Conservation (phyloP, 2,329 filamentous ascomycete species). For the Massarina eburnea region DNA sequence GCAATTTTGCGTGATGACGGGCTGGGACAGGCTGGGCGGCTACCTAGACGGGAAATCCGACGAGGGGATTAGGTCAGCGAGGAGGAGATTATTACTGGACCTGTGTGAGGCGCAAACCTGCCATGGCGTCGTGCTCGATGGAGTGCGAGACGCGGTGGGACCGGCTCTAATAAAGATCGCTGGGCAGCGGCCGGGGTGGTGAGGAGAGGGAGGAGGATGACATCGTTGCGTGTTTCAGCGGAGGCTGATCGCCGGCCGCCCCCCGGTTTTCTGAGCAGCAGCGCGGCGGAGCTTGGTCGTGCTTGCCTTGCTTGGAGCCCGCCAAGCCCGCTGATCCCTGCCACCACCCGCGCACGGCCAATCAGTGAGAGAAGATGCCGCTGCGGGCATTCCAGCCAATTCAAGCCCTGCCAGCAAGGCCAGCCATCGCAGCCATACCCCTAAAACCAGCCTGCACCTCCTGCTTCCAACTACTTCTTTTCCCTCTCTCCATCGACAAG, state of each 20-base stretch:
- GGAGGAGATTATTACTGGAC: too few species aligned
- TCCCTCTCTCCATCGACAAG: slow-evolving; percentile 2
- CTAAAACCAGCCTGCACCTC: slow-evolving; percentile 8
- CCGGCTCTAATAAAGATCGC: too few species aligned
- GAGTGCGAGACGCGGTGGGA: background rate
- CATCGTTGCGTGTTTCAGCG: background rate
- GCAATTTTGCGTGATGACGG: too few species aligned
- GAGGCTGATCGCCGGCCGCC: background rate
- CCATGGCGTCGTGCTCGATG: too few species aligned
- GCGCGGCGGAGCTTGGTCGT: background rate
- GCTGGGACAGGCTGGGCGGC: too few species aligned
- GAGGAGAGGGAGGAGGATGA: background rate
- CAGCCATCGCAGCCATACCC: too few species aligned
- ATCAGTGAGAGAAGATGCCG: too few species aligned
- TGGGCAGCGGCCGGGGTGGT: background rate
- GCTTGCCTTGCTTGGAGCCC: background rate
- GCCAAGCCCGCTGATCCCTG: slow-evolving; percentile 2
- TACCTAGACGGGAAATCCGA: too few species aligned
- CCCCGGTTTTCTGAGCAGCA: background rate
- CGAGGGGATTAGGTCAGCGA: too few species aligned
- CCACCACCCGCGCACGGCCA: background rate
- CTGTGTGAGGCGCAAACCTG: too few species aligned
- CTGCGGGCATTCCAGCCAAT: too few species aligned
- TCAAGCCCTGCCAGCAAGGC: too few species aligned
- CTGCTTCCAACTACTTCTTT: slow-evolving; percentile 7